These are phyloP conservation scores for Nephelium lappaceum DNA, from an alignment of 345 rosid species.

Conservation along the genomic window DNA sequence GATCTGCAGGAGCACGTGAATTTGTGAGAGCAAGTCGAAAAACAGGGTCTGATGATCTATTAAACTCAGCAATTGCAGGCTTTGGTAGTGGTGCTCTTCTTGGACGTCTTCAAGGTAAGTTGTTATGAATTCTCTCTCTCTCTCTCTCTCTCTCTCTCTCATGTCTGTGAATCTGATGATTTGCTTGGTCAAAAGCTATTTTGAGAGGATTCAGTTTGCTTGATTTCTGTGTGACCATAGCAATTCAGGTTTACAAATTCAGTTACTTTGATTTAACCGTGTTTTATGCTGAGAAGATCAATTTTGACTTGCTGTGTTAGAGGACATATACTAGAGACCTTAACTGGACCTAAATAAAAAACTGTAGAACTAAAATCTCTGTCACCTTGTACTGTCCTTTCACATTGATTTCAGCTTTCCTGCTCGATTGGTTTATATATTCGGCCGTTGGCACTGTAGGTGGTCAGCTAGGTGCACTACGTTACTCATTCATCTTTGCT, in stretches of 20 bases:
- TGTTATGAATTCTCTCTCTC: not conserved
- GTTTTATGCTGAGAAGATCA: not conserved
- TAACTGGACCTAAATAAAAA: conserved; percentile 1
- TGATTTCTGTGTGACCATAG: not conserved
- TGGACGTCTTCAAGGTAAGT: conserved; percentile 81
- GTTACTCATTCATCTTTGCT: conserved; percentile 73
- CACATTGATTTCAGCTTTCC: not conserved
- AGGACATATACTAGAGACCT: not conserved
- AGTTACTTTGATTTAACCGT: not conserved
- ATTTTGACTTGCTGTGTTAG: not conserved
- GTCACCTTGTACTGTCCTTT: not conserved
- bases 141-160: not conserved
- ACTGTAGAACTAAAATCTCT: not conserved
- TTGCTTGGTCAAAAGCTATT: conserved; percentile 3
- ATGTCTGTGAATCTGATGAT: not conserved
- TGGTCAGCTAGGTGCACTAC: conserved; percentile 73
- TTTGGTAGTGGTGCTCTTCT: conserved; percentile 80
- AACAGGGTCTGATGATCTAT: conserved; percentile 65
- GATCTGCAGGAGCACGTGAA: conserved; percentile 73
- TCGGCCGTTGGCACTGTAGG: conserved; percentile 41
- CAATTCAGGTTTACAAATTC: not conserved
- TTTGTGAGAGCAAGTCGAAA: conserved; percentile 67
- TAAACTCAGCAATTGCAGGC: conserved; percentile 80
- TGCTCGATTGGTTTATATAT: not conserved
- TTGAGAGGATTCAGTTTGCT: conserved; percentile 8